Evolutionary conservation across 1,139 yeast species (phyloP), one percentile per base, ranked within the genome.

Genomic region (Hyphopichia fennica): DNA sequence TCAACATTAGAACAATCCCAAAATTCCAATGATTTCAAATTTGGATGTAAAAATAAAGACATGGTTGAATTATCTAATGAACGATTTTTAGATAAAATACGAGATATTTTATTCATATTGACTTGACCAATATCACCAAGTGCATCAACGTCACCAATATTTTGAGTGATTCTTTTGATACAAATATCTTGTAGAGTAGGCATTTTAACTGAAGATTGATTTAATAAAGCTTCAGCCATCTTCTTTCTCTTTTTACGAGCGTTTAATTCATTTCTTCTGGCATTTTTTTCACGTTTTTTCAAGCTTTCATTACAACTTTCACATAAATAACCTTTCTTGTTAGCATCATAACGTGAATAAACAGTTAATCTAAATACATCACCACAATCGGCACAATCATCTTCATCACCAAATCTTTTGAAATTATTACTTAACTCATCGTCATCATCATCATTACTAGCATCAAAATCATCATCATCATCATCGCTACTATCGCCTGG

Each of bases 1-100:
- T 80, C 79, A 25, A 93, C 76, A 43, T 82, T 83, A 1, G 96
- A 89, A 60, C 99, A 93, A 64, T 93, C 99, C 93, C 96, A 89
- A 48, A 93, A 81, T 50, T 86, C 86, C 34, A 93, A 63, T 3
- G 65, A 58, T 43, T 65, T 76, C 41, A 82, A 62, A 16, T 75
- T 70, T 0, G 89, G 79, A 39, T 81, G 81, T 41, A 93, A 65
- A 57, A 93, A 93, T 38, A 93, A 67, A 38, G 81, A 68, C 57
- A 91, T 62, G 0, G 97, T 90, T 17, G 76, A 67, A 50, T 85
- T 81, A 54, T 84, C 79, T 39, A 93, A 68, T 0, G 93, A 85
- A 40, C 99, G 67, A 60, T 90, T 93, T 45, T 87, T 82, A 28
- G 95, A 82, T 29, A 93, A 64, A 47, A 95, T 91, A 45, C 81